A percentile compares a stretch with the other conserved stretches of the same genome.
Conservation (phyloP, 2,329 filamentous ascomycete genomes). For the Diplodia seriata region DNA sequence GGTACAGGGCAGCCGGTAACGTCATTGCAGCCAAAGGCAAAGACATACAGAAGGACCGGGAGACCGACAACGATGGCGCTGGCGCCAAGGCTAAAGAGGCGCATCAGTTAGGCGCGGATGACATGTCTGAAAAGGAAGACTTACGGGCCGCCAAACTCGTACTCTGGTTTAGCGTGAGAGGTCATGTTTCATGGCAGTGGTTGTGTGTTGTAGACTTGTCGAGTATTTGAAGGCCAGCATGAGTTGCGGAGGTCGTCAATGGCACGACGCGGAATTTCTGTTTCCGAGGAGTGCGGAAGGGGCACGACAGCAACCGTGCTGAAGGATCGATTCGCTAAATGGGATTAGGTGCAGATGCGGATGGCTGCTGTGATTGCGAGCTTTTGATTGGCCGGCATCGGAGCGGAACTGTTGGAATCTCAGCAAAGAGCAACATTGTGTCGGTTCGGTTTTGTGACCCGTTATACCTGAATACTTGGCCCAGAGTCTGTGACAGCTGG, state of each 20-base stretch:
- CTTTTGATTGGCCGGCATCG: background rate
- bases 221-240: no score
- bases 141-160: constrained; percentile 52
- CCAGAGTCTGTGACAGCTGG: background rate
- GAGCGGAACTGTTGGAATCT: background rate
- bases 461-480: background rate
- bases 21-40: constrained; percentile 90
- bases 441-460: background rate
- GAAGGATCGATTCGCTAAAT: background rate
- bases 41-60: constrained; percentile 77
- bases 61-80: constrained; percentile 78
- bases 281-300: background rate
- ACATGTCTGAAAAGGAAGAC: constrained; percentile 34
- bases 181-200: background rate
- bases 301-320: background rate
- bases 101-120: constrained; percentile 2
- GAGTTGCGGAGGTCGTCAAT: background rate
- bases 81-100: background rate
- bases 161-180: constrained; percentile 38
- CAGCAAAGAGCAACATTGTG: background rate
- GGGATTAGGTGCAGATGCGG: background rate
- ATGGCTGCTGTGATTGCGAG: background rate
- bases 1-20: constrained; percentile 88
- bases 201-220: background rate
- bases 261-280: background rate